Evolutionary conservation across 805 yeast species (phyloP), one percentile per base, ranked within the genome.

Genomic region (Candida succiphila): DNA sequence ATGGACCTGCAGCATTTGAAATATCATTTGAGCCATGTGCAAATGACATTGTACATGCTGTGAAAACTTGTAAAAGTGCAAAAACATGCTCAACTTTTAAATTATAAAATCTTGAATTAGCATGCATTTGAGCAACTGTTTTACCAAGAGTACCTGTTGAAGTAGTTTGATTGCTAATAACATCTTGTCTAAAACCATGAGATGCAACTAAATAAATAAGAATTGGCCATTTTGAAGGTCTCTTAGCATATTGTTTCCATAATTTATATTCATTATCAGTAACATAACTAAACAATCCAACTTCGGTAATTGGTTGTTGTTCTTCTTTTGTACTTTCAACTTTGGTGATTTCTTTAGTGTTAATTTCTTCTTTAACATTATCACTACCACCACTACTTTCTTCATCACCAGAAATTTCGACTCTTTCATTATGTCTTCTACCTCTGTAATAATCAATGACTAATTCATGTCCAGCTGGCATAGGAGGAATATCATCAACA

Each of bases 11-110:
- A 25, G 89, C 87, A 46, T 80, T 80, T 31, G 86, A 69, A 41
- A 81, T 78, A 58, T 80, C 89, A 49, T 80, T 80, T 26, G 89
- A 78, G 36, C 89, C 89, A 49, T 80, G 89, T 6, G 88, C 84
- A 54, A 81, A 78, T 2, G 88, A 79, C 79, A 79, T 78, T 32
- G 86, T 79, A 44, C 76, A 69, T 13, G 89, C 88, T 27, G 88
- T 79, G 41, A 79, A 56, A 33, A 75, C 78, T 57, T 80, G 89
- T 35, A 78, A 60, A 40, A 78, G 60, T 4, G 88, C 72, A 52
- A 71, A 80, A 42, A 80, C 55, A 52, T 67, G 76, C 58, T 80
- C 89, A 37, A 76, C 61, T 54, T 75, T 75, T 68, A 73, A 75
- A 51, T 78, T 83, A 56, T 80, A 80, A 46, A 67, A 73, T 54